Conservation (phyloP, 768 basidiomycete species). For the Boletellus sp. region DNA sequence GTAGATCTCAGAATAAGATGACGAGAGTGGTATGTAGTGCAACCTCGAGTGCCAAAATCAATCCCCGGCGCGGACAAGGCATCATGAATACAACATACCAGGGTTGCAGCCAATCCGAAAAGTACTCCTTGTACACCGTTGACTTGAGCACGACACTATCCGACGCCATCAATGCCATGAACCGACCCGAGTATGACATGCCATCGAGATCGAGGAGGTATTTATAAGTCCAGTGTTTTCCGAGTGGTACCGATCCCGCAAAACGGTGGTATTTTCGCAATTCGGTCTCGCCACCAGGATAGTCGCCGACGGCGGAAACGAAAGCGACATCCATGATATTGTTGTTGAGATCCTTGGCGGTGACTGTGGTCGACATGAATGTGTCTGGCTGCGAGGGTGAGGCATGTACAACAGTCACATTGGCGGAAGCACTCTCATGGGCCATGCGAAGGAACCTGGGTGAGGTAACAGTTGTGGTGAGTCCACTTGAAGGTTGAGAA, state of each 20-base stretch:
- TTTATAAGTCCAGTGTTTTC: conserved; percentile 90
- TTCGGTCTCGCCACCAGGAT: conserved; percentile 70
- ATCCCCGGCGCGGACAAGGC: background rate
- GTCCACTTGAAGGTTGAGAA: conserved; percentile 2
- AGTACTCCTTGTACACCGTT: conserved; percentile 90
- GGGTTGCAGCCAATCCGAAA: conserved; percentile 87
- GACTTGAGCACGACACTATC: conserved; percentile 89
- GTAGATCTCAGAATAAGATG: conserved; percentile 87
- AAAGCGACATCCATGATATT: conserved; percentile 89
- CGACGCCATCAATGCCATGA: conserved; percentile 79
- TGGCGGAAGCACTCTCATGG: conserved; percentile 44
- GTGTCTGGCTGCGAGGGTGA: conserved; percentile 56
- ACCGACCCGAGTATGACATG: conserved; percentile 90
- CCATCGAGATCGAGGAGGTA: conserved; percentile 91
- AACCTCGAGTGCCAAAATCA: conserved; percentile 50
- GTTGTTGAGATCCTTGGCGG: conserved; percentile 58
- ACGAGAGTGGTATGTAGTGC: conserved; percentile 90
- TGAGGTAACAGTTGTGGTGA: background rate
- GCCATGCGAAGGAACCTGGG: conserved; percentile 73
- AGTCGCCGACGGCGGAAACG: conserved; percentile 70
- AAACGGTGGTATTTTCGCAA: conserved; percentile 66
- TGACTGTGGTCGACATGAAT: conserved; percentile 60
- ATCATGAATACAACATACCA: conserved; percentile 47
- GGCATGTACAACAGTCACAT: conserved; percentile 66
- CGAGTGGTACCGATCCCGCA: conserved; percentile 72